These are phyloP conservation scores for Magnolia changhungtana DNA, from an alignment of 164 flowering plant genomes.

Conservation along the genomic window DNA sequence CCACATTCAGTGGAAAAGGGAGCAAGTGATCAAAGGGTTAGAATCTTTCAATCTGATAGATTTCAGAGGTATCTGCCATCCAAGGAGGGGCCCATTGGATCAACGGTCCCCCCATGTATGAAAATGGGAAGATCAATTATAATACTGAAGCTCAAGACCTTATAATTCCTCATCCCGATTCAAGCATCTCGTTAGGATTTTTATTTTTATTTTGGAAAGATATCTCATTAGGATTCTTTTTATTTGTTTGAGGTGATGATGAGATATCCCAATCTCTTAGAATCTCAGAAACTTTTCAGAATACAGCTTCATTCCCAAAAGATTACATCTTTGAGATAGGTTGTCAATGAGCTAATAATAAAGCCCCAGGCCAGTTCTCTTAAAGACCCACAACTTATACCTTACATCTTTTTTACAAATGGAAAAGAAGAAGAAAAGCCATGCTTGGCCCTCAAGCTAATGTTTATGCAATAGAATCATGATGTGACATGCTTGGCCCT, in stretches of 20 bases:
- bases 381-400: too few species aligned
- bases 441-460: too few species aligned
- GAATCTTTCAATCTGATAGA: neutral
- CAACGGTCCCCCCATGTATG: neutral
- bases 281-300: too few species aligned
- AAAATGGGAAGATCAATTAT: neutral
- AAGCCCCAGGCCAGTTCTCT: too few species aligned
- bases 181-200: neutral
- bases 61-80: neutral
- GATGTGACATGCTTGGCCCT: too few species aligned
- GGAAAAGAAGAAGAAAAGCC: too few species aligned
- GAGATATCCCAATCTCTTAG: neutral
- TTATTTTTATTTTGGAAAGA: neutral
- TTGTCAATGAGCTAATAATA: too few species aligned
- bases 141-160: neutral
- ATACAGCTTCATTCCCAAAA: too few species aligned
- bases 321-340: too few species aligned
- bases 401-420: too few species aligned
- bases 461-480: too few species aligned
- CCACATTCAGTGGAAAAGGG: too few species aligned
- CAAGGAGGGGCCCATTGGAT: neutral
- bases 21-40: neutral
- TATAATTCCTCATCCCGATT: neutral
- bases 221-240: neutral
- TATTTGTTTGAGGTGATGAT: neutral